Percentiles rank a stretch among this genome's conserved stretches.
Evolutionary conservation across 2,329 filamentous ascomycete species (phyloP).

Genomic region (Xylariaceae sp.): DNA sequence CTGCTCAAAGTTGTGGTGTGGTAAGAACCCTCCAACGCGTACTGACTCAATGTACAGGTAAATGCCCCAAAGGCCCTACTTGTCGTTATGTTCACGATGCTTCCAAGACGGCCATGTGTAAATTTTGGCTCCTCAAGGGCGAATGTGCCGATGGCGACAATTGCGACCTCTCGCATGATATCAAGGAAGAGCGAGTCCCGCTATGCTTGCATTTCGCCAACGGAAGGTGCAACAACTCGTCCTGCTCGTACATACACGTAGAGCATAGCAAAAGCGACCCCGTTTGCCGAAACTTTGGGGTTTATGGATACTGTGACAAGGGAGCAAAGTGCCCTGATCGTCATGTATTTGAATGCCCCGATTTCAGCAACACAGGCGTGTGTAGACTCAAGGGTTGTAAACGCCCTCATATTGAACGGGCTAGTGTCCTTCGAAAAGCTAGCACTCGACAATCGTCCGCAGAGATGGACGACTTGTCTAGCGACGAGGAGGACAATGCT

Average conservation of each 20-base stretch:
- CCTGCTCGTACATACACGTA: constrained; percentile 85
- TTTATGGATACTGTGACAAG: constrained; percentile 83
- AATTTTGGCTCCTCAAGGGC: constrained; percentile 76
- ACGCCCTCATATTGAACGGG: constrained; percentile 82
- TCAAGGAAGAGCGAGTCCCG: constrained; percentile 77
- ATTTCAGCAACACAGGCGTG: constrained; percentile 84
- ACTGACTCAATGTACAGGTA: constrained; percentile 60
- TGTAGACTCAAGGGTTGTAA: constrained; percentile 81
- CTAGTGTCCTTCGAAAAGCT: constrained; percentile 70
- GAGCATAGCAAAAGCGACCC: constrained; percentile 70
- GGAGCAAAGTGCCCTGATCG: constrained; percentile 73
- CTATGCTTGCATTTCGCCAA: constrained; percentile 86
- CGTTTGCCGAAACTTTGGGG: constrained; percentile 81
- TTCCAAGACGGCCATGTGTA: constrained; percentile 85
- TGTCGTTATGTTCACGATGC: constrained; percentile 84
- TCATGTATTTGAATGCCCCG: constrained; percentile 90
- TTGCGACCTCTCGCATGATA: constrained; percentile 89
- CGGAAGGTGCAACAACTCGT: constrained; percentile 81
- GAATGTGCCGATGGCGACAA: constrained; percentile 70
- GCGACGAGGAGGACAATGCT: constrained; percentile 66
- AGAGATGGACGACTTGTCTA: constrained; percentile 67
- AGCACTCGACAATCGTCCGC: constrained; percentile 43
- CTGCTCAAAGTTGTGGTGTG: constrained; percentile 28
- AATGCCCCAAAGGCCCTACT: constrained; percentile 73
- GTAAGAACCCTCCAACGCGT: constrained; percentile 32